Evolutionary conservation across 129 eudicot genomes (phyloP).

Genomic region (Escallonia herrerae): DNA sequence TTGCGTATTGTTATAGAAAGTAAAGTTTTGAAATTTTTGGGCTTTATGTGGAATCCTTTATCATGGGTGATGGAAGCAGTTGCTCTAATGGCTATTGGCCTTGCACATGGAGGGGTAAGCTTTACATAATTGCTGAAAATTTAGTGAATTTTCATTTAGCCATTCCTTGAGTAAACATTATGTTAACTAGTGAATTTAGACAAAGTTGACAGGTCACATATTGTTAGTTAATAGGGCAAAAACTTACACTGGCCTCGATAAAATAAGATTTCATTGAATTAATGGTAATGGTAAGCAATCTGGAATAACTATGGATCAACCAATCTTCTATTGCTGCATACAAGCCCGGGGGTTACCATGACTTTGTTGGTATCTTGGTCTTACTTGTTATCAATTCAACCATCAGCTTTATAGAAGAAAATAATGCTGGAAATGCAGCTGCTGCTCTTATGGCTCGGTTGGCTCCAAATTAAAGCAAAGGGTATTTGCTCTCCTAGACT

Average conservation of each 20-base stretch:
- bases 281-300: no score
- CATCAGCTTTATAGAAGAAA: slow-evolving; percentile 85
- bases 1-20: no score
- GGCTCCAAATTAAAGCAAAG: slow-evolving; percentile 94
- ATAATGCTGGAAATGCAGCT: slow-evolving; percentile 93
- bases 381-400: slow-evolving; percentile 73
- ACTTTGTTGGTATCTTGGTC: slow-evolving; percentile 62
- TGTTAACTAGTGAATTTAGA: no score
- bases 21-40: slow-evolving; percentile 16
- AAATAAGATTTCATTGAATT: no score
- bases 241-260: no score
- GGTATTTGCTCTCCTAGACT: slow-evolving; percentile 15
- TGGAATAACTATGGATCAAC: no score
- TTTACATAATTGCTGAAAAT: no score
- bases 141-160: no score
- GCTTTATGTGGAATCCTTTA: slow-evolving; percentile 23
- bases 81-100: slow-evolving; percentile 29
- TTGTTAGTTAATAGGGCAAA: no score
- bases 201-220: no score
- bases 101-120: slow-evolving; percentile 47
- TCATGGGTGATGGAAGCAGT: slow-evolving; percentile 29
- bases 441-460: slow-evolving; percentile 95
- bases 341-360: slow-evolving; percentile 63
- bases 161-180: no score
- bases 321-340: no score